phyloP scores from a whole-genome alignment of 768 basidiomycete genomes.

The Calocybe indica region DNA sequence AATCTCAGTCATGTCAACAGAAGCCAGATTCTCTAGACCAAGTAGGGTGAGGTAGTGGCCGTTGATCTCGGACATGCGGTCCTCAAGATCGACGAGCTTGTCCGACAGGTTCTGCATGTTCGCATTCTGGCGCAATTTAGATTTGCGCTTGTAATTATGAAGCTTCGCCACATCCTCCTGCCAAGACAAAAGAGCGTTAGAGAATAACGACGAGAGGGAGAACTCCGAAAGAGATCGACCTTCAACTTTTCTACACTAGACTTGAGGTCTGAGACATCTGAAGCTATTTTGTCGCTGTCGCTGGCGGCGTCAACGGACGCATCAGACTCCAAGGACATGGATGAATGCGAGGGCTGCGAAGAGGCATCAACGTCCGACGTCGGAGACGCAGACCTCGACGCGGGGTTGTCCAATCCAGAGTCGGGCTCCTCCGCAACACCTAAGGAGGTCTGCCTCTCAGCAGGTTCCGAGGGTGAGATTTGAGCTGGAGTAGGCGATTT shows the following conservation, averaged over 20 bases:
- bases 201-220: not conserved
- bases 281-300: not conserved
- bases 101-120: conserved; percentile 32
- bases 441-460: no score
- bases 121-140: conserved; percentile 34
- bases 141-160: conserved; percentile 31
- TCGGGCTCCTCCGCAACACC: no score
- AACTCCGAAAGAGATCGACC: conserved; percentile 10
- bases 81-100: conserved; percentile 34
- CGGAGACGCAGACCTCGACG: not conserved
- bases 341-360: no score
- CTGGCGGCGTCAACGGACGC: no score
- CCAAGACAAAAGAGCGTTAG: not conserved
- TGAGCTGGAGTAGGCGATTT: conserved; percentile 4
- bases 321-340: no score
- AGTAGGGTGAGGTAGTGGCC: conserved; percentile 27
- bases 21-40: conserved; percentile 25
- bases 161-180: conserved; percentile 33
- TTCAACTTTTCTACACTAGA: conserved; percentile 9
- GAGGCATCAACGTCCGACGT: not conserved
- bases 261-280: conserved; percentile 3
- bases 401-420: not conserved
- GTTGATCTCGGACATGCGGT: conserved; percentile 31
- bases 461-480: not conserved
- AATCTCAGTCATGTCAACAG: conserved; percentile 26